phyloP scores from a whole-genome alignment of 768 basidiomycete genomes.

The Phlebiopsis flavidoalba region DNA sequence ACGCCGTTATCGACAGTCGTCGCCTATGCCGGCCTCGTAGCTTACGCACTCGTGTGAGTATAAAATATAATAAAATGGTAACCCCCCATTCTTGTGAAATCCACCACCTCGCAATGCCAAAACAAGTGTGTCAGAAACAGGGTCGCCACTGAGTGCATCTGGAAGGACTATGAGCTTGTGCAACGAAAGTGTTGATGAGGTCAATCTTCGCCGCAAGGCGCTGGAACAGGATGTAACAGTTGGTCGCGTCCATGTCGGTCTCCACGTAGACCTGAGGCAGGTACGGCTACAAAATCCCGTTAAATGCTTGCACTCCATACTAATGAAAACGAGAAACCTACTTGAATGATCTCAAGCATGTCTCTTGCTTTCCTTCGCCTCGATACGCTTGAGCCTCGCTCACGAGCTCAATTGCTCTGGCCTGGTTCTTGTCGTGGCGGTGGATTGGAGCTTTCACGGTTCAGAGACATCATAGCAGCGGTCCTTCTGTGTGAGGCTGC shows the following conservation, averaged over 20 bases:
- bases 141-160: conserved; percentile 75
- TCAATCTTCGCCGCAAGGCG: conserved; percentile 84
- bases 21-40: conserved; percentile 77
- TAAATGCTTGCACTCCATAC: not conserved
- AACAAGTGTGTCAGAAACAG: conserved; percentile 83
- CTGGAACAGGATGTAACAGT: conserved; percentile 89
- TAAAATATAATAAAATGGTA: not conserved
- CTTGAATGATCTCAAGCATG: conserved; percentile 79
- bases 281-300: conserved; percentile 59
- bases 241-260: conserved; percentile 83
- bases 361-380: conserved; percentile 81
- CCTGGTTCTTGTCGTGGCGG: conserved; percentile 88
- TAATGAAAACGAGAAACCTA: conserved; percentile 21
- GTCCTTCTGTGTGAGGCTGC: conserved; percentile 87
- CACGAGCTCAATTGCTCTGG: conserved; percentile 85
- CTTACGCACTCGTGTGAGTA: conserved; percentile 32
- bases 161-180: conserved; percentile 80
- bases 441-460: conserved; percentile 90
- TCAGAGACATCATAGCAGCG: conserved; percentile 90
- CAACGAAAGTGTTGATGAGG: conserved; percentile 77
- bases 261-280: conserved; percentile 88
- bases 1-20: conserved; percentile 75
- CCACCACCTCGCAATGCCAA: conserved; percentile 88
- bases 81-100: not conserved
- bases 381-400: conserved; percentile 79